Conservation (phyloP, 169 alveolate genomes). For the Plasmodium ovale region DNA sequence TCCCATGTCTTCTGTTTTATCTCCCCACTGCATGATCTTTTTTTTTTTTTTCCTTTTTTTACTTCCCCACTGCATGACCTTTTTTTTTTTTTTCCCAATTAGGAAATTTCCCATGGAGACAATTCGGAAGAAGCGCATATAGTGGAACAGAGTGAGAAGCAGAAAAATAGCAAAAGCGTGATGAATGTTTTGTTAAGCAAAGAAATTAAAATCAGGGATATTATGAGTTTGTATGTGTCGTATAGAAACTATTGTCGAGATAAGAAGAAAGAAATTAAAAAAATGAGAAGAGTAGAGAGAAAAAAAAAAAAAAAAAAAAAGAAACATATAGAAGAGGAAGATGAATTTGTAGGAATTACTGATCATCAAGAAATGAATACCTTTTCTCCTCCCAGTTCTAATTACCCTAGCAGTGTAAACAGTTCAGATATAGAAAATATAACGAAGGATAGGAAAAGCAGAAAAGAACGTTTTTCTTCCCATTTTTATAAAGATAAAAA, state of each 20-base stretch:
- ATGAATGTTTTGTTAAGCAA: conserved; percentile 1
- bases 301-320: not conserved
- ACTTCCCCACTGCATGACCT: not conserved
- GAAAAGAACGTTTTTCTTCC: not conserved
- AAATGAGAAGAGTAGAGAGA: not conserved
- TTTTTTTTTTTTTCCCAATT: not conserved
- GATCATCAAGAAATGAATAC: not conserved
- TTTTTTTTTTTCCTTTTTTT: too few relatives aligned
- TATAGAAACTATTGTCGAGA: conserved; percentile 26
- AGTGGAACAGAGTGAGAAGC: too few relatives aligned
- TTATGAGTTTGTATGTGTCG: conserved; percentile 31
- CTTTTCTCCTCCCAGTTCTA: conserved; percentile 7
- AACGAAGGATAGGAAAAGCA: not conserved
- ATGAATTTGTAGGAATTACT: conserved; percentile 2
- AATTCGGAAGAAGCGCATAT: not conserved
- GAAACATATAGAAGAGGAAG: not conserved
- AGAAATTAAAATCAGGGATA: conserved; percentile 21
- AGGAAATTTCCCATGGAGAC: not conserved
- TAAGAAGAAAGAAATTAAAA: conserved; percentile 26
- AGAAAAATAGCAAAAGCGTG: not conserved
- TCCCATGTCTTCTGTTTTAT: not conserved
- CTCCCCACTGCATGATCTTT: not conserved
- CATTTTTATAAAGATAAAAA: conserved; percentile 48
- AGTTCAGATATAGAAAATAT: conserved; percentile 67
- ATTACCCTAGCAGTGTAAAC: conserved; percentile 29